A percentile compares a stretch with the other conserved stretches of the same genome.
Evolutionary conservation across 352 stramenopile genomes (phyloP).

Genomic region (Globisporangium splendens): DNA sequence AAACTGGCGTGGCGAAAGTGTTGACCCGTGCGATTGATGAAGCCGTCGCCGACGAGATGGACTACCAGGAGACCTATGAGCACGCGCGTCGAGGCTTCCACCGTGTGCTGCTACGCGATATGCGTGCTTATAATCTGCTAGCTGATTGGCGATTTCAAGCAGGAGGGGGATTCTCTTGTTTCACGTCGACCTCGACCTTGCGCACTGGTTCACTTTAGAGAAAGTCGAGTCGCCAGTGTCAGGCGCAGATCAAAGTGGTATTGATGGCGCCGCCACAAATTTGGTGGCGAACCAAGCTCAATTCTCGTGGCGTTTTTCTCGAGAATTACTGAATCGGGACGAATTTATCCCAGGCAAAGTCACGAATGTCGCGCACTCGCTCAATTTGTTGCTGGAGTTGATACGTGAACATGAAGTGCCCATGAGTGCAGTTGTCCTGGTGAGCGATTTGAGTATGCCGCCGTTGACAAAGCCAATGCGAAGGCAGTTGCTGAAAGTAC

Average conservation of each 20-base stretch:
- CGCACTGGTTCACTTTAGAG: constrained; percentile 61
- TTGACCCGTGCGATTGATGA: constrained; percentile 39
- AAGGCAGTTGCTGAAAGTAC: constrained; percentile 29
- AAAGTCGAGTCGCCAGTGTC: constrained; percentile 2
- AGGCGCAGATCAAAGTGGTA: background rate
- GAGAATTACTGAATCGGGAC: constrained; percentile 38
- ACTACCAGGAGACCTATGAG: constrained; percentile 28
- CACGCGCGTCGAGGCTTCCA: constrained; percentile 25
- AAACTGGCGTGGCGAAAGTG: constrained; percentile 20
- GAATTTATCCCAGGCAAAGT: constrained; percentile 44
- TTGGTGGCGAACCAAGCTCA: constrained; percentile 3
- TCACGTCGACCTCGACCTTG: constrained; percentile 65
- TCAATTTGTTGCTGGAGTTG: constrained; percentile 24
- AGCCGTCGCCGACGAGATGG: constrained; percentile 27
- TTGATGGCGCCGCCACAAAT: too few relatives aligned
- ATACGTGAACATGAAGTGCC: background rate
- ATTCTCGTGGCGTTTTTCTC: constrained; percentile 40
- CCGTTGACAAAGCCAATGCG: constrained; percentile 44
- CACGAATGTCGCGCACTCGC: constrained; percentile 14
- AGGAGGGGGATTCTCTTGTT: constrained; percentile 29
- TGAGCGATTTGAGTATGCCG: constrained; percentile 46
- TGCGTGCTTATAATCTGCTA: constrained; percentile 25
- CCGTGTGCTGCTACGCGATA: constrained; percentile 29
- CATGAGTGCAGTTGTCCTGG: constrained; percentile 30
- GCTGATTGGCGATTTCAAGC: background rate